Conservation (phyloP, 225 moss, liverwort and hornwort species). For the Straminergon stramineum region DNA sequence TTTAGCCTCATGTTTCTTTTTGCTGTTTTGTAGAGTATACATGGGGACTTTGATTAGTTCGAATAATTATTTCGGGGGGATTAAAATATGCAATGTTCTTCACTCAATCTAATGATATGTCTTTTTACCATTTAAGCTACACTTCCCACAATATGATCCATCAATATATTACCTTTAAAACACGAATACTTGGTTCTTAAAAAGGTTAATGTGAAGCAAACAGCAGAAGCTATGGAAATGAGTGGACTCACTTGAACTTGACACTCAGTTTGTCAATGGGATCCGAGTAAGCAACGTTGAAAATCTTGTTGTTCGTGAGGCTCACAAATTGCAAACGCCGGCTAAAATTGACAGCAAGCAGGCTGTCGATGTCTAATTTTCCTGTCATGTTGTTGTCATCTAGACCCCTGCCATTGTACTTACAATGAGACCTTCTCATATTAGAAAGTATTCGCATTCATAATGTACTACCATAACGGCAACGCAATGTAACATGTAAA, state of each 20-base stretch:
- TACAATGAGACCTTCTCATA: background rate
- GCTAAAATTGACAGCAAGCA: background rate
- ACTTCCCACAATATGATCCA: background rate
- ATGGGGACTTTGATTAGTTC: background rate
- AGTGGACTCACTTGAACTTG: slow-evolving; percentile 16
- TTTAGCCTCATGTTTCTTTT: too few species aligned
- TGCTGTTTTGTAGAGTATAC: background rate
- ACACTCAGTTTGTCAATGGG: background rate
- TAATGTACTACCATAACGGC: background rate
- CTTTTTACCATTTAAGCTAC: background rate
- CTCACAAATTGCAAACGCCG: slow-evolving; percentile 6
- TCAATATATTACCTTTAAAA: background rate
- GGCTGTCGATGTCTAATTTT: slow-evolving; percentile 10
- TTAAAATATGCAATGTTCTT: background rate
- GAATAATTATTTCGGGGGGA: background rate
- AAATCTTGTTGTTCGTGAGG: slow-evolving; percentile 21
- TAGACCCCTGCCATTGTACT: slow-evolving; percentile 7
- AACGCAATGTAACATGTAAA: background rate
- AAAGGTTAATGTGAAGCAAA: background rate
- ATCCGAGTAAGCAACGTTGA: background rate
- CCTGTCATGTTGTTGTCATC: slow-evolving; percentile 18
- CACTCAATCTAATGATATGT: background rate
- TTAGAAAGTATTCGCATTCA: background rate
- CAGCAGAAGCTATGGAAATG: background rate
- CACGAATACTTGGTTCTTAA: background rate